Evolutionary conservation across 2,329 filamentous ascomycete genomes (phyloP), one percentile per base, ranked within the genome.

Genomic region (Exophiala aquamarina): DNA sequence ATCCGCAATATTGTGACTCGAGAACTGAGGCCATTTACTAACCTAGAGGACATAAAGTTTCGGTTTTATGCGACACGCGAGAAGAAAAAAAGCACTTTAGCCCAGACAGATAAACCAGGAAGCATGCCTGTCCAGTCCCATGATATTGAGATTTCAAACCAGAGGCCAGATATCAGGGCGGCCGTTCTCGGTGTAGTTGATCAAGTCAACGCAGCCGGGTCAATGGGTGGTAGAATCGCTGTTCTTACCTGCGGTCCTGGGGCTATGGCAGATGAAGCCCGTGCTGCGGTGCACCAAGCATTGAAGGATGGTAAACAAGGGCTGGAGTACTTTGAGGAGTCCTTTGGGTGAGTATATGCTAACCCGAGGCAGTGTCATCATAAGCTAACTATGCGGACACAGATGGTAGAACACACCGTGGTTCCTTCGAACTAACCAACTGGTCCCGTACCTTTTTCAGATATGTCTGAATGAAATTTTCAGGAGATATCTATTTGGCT

Each of bases 291-390:
- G 43, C 64, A 69, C 41, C 34, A 60, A 8, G 66, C 68, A 7
- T 60, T 66, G 59, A 58, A 58, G 39, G 56, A 61, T 36, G 66
- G 64, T 2, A 61, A 64, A 38, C 41, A 41, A 4, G 56, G 62
- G 0, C 58, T 75, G 8, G 66, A 69, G 40, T 75, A 75, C 55
- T 66, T 73, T 31, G 73, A 76, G 52, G 73, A 76, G 53, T 69
- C 67, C 10, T 76, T 74, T 51, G 67, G 68, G 49, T 73, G 33
- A 50, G 52, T 45, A n/a, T n/a, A n/a, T n/a, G n/a, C n/a, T n/a
- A n/a, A n/a, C n/a, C n/a, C n/a, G n/a, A n/a, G n/a, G n/a, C n/a
- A n/a, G n/a, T n/a, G n/a, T n/a, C n/a, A n/a, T n/a, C n/a, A n/a
- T n/a, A n/a, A n/a, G n/a, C n/a, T n/a, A n/a, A n/a, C n/a, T n/a